Evolutionary conservation across 306 rosid genomes (phyloP).

Genomic region (Sesbania bispinosa): DNA sequence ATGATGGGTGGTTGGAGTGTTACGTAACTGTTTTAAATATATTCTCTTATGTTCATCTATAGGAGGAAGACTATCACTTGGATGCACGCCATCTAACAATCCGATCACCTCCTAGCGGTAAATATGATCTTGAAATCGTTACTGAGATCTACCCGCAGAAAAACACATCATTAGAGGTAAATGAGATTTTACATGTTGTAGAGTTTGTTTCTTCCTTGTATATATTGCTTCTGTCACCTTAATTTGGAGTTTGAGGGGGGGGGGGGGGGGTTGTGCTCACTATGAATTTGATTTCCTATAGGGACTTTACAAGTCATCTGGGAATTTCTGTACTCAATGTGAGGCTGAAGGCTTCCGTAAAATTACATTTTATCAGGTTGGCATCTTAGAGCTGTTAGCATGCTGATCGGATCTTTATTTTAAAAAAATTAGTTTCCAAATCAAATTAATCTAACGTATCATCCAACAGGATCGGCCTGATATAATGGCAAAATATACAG

Average conservation of each 20-base stretch:
- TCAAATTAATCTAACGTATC: slow-evolving; percentile 30
- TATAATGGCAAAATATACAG: slow-evolving; percentile 92
- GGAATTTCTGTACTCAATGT: slow-evolving; percentile 97
- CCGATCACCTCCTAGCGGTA: slow-evolving; percentile 62
- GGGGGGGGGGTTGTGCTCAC: slow-evolving; percentile 6
- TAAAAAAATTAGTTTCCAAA: slow-evolving; percentile 9
- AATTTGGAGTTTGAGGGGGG: not conserved
- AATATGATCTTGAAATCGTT: slow-evolving; percentile 70
- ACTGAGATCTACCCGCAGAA: slow-evolving; percentile 75
- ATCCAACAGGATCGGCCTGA: slow-evolving; percentile 91
- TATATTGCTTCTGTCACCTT: slow-evolving; percentile 1
- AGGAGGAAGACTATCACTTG: slow-evolving; percentile 72
- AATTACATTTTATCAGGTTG: slow-evolving; percentile 89
- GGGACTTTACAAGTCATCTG: slow-evolving; percentile 95
- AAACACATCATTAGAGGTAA: slow-evolving; percentile 91
- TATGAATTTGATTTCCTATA: slow-evolving; percentile 38
- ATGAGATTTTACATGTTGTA: not conserved
- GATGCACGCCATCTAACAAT: slow-evolving; percentile 71
- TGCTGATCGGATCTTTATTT: not conserved
- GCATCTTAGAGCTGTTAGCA: slow-evolving; percentile 15
- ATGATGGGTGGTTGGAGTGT: slow-evolving; percentile 9
- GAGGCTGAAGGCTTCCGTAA: slow-evolving; percentile 99
- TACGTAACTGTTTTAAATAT: slow-evolving; percentile 9
- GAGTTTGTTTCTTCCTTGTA: not conserved
- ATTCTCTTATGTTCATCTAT: slow-evolving; percentile 5